Percentiles rank a stretch among this genome's conserved stretches.
Evolutionary conservation across 2,329 filamentous ascomycete genomes (phyloP).

Genomic region (Aspergillus sergii): DNA sequence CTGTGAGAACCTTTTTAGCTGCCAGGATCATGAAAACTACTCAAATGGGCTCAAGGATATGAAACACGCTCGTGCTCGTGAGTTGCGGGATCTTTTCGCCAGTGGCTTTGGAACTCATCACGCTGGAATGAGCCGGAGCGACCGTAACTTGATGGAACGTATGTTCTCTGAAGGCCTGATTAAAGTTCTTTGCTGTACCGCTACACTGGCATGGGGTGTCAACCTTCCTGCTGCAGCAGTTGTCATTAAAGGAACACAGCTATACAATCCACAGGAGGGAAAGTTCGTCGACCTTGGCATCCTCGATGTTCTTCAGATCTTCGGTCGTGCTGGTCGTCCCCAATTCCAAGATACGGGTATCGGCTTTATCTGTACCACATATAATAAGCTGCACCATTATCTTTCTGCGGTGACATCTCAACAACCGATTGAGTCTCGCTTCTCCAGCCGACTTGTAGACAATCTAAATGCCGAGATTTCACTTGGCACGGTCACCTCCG

Average conservation of each 20-base stretch:
- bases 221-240: conserved; percentile 96
- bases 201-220: conserved; percentile 97
- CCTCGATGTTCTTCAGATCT: conserved; percentile 95
- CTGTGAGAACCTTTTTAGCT: conserved; percentile 81
- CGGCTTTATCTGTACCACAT: conserved; percentile 95
- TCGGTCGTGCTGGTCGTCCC: conserved; percentile 94
- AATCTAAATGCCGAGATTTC: conserved; percentile 96
- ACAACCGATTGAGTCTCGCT: conserved; percentile 94
- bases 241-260: conserved; percentile 95
- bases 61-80: conserved; percentile 80
- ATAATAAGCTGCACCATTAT: conserved; percentile 92
- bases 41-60: conserved; percentile 80
- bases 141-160: conserved; percentile 93
- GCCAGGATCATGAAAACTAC: conserved; percentile 75
- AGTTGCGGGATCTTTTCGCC: conserved; percentile 83
- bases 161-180: conserved; percentile 90
- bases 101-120: conserved; percentile 96
- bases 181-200: conserved; percentile 96
- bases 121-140: conserved; percentile 91
- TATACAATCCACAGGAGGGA: conserved; percentile 94
- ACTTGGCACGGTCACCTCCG: conserved; percentile 90
- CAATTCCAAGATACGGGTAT: conserved; percentile 98
- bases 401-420: conserved; percentile 91
- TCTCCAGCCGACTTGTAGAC: conserved; percentile 90
- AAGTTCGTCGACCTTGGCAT: conserved; percentile 97